Percentiles rank a stretch among this genome's conserved stretches.
These are phyloP conservation scores for Beta vulgaris DNA, from an alignment of 148 eudicot species.

Conservation along the genomic window DNA sequence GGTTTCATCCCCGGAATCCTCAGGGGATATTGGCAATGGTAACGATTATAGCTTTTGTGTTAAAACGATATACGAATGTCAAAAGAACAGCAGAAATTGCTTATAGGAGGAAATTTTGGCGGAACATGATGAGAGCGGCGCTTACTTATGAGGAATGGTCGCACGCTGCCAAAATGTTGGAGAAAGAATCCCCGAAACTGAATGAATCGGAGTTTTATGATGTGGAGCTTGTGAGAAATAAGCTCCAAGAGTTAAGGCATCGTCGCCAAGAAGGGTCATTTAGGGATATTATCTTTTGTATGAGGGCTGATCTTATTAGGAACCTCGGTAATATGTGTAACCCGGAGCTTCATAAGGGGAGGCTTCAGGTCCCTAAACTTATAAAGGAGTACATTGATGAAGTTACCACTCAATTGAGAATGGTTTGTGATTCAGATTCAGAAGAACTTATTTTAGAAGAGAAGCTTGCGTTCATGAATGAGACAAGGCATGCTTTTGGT, in stretches of 20 bases:
- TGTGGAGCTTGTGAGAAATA: slow-evolving; percentile 77
- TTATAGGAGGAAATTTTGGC: slow-evolving; percentile 89
- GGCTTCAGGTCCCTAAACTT: slow-evolving; percentile 86
- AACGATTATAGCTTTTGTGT: slow-evolving; percentile 60
- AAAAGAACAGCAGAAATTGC: slow-evolving; percentile 77
- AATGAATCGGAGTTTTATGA: slow-evolving; percentile 77
- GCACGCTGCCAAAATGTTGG: slow-evolving; percentile 90
- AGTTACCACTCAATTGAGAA: slow-evolving; percentile 77
- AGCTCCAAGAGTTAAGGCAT: slow-evolving; percentile 77
- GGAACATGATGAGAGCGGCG: slow-evolving; percentile 87
- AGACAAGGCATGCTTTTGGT: slow-evolving; percentile 96
- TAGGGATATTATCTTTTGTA: slow-evolving; percentile 76
- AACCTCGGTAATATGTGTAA: slow-evolving; percentile 98
- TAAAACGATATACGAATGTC: slow-evolving; percentile 79
- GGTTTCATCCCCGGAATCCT: slow-evolving; percentile 90
- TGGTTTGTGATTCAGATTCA: slow-evolving; percentile 90
- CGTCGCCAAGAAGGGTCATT: slow-evolving; percentile 82
- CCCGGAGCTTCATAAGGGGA: slow-evolving; percentile 86
- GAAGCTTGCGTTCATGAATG: slow-evolving; percentile 95
- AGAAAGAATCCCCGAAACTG: slow-evolving; percentile 63
- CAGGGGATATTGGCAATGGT: slow-evolving; percentile 81
- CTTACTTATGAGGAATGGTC: slow-evolving; percentile 90
- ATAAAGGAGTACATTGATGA: slow-evolving; percentile 89
- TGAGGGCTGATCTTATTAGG: slow-evolving; percentile 88
- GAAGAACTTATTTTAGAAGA: slow-evolving; percentile 86